phyloP scores from a whole-genome alignment of 2,329 filamentous ascomycete species.

The Alternaria ethzedia region DNA sequence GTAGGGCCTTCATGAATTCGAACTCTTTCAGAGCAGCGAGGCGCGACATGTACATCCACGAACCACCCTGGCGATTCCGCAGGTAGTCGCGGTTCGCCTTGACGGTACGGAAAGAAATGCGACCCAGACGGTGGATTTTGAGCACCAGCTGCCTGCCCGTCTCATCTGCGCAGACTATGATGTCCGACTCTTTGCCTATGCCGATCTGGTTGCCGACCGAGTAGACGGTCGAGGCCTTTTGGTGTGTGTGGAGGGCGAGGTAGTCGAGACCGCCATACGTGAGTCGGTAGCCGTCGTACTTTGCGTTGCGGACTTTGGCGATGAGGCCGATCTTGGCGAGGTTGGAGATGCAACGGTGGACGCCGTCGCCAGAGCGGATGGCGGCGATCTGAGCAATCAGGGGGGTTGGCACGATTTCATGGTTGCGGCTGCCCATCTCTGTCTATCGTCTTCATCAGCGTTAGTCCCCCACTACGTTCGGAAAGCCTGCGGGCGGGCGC shows the following conservation, averaged over 20 bases:
- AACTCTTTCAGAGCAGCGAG: slow-evolving; percentile 93
- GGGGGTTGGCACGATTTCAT: slow-evolving; percentile 92
- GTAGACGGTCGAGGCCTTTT: slow-evolving; percentile 80
- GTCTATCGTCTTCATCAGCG: slow-evolving; percentile 64
- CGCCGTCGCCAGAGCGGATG: slow-evolving; percentile 73
- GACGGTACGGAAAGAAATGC: slow-evolving; percentile 96
- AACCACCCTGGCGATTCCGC: slow-evolving; percentile 76
- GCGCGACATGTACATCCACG: slow-evolving; percentile 98
- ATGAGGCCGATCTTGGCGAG: slow-evolving; percentile 93
- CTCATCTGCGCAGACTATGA: slow-evolving; percentile 87
- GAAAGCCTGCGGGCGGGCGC: slow-evolving; percentile 19
- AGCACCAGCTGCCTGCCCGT: slow-evolving; percentile 79
- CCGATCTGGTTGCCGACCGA: slow-evolving; percentile 94
- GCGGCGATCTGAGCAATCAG: slow-evolving; percentile 85
- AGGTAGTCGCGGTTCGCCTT: slow-evolving; percentile 97
- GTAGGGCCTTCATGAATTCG: slow-evolving; percentile 88
- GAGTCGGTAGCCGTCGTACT: slow-evolving; percentile 95
- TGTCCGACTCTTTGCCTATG: slow-evolving; percentile 97
- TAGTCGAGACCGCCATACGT: slow-evolving; percentile 98
- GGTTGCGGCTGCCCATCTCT: slow-evolving; percentile 92
- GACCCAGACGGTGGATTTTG: slow-evolving; percentile 94
- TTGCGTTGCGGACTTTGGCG: slow-evolving; percentile 90
- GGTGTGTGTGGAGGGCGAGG: slow-evolving; percentile 89
- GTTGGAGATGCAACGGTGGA: slow-evolving; percentile 85
- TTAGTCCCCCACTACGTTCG: slow-evolving; percentile 43